Evolutionary conservation across 768 basidiomycete genomes (phyloP), one percentile per base, ranked within the genome.

Genomic region (Coprinopsis sp.): DNA sequence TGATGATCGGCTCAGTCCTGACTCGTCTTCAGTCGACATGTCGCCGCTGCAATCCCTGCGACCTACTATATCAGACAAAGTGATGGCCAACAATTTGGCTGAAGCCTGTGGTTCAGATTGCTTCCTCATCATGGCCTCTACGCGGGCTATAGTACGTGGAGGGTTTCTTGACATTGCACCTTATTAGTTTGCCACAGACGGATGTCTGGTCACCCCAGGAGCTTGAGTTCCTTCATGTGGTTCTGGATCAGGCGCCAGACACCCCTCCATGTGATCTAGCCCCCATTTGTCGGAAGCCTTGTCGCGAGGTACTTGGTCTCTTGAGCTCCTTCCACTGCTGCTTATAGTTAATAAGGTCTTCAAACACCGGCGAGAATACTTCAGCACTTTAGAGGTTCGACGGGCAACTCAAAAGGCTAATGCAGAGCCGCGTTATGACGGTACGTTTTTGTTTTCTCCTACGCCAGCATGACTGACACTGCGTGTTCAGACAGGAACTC

Each of bases 231-330:
- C 57, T 78, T 1, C 37, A 54, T 12, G 66, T 66, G 27, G 47
- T 76, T 0, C 56, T 81, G 8, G 65, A 64, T 12, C 53, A 76
- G 23, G 57, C 65, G 10, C 76, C 79, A 6, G 71, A 80, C 45
- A 49, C 69, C 18, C 51, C 57, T 14, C 78, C 79, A 0, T 82
- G 81, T 50, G 65, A 76, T 50, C 50, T 81, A 22, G 72, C 78
- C 16, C 50, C 62, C 1, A 67, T 81, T 24, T 74, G 73, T 37
- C 64, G 70, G 10, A 74, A 67, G 48, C 65, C 69, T 8, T 82
- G 80, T 47, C 58, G 61, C 23, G 68, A 80, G 61, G 79, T 74
- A 50, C n/a, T 6, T 13, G 30, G 19, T 0, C 25, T 57, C 60
- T 36, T 55, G 7, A 59, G 59, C 52, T 33, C 53, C 7, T 52